These are phyloP conservation scores for Emydomyces testavorans DNA, from an alignment of 2,329 filamentous ascomycete genomes.

Conservation along the genomic window DNA sequence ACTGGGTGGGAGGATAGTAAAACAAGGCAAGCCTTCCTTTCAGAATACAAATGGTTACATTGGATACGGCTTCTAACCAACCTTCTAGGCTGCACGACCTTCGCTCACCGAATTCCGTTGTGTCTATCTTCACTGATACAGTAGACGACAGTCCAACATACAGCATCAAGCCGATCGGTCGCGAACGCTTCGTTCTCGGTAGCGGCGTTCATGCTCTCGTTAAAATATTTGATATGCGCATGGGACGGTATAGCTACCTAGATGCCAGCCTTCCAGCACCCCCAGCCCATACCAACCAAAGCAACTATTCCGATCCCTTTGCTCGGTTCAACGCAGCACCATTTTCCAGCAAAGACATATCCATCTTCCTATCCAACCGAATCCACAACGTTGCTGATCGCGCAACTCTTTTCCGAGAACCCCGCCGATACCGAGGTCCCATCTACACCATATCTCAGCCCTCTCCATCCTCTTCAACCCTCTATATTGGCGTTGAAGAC, in stretches of 20 bases:
- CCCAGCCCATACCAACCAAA: background rate
- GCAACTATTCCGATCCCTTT: background rate
- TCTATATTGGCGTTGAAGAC: constrained; percentile 37
- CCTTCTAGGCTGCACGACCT: constrained; percentile 46
- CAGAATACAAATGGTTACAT: background rate
- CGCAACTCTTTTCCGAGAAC: constrained; percentile 14
- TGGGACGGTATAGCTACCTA: constrained; percentile 22
- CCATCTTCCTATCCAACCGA: constrained; percentile 33
- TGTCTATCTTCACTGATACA: constrained; percentile 43
- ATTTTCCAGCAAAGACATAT: constrained; percentile 27
- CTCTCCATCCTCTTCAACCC: constrained; percentile 34
- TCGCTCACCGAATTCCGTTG: constrained; percentile 40
- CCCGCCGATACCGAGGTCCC: constrained; percentile 32
- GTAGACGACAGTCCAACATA: constrained; percentile 50
- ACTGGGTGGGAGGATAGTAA: constrained; percentile 50
- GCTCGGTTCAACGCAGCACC: background rate
- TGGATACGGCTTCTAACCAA: background rate
- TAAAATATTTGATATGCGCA: constrained; percentile 51
- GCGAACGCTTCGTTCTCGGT: constrained; percentile 47
- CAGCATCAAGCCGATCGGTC: constrained; percentile 45
- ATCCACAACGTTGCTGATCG: constrained; percentile 16
- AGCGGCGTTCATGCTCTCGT: constrained; percentile 47
- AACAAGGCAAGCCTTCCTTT: constrained; percentile 27
- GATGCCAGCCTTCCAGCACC: constrained; percentile 2
- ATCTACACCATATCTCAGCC: constrained; percentile 38